These are phyloP conservation scores for Bipolaris zeicola DNA, from an alignment of 2,329 filamentous ascomycete genomes.

Conservation along the genomic window DNA sequence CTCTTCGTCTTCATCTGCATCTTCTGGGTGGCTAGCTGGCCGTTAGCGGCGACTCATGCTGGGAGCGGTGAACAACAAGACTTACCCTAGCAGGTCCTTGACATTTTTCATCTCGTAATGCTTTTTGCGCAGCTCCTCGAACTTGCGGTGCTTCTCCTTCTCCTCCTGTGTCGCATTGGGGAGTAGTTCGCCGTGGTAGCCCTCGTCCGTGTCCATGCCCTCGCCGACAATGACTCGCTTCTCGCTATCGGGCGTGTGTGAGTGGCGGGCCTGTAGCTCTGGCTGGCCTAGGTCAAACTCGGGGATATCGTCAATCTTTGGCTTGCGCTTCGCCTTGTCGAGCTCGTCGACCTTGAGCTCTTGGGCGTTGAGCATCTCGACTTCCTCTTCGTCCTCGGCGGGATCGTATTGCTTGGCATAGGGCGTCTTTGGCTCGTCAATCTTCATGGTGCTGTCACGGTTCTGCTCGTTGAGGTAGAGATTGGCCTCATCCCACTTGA, in stretches of 20 bases:
- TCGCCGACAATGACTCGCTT: conserved; percentile 82
- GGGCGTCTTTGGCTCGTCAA: conserved; percentile 96
- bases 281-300: conserved; percentile 91
- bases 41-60: not conserved
- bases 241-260: conserved; percentile 56
- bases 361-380: conserved; percentile 68
- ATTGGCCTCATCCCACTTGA: conserved; percentile 99
- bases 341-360: conserved; percentile 72
- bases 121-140: conserved; percentile 89
- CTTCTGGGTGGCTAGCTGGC: conserved; percentile 6
- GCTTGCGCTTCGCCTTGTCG: conserved; percentile 62
- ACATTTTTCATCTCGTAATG: conserved; percentile 99
- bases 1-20: conserved; percentile 14
- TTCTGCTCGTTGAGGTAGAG: conserved; percentile 97
- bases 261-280: conserved; percentile 60
- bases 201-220: conserved; percentile 47
- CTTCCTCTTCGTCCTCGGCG: conserved; percentile 80
- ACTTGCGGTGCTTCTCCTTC: conserved; percentile 86
- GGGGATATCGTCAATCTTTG: conserved; percentile 75
- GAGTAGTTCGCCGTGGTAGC: conserved; percentile 65
- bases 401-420: conserved; percentile 94
- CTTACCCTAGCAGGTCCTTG: conserved; percentile 79
- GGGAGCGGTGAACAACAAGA: not conserved
- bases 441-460: conserved; percentile 96
- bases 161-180: conserved; percentile 67